phyloP scores from a whole-genome alignment of 306 rosid species.

The Trifolium subterraneum region DNA sequence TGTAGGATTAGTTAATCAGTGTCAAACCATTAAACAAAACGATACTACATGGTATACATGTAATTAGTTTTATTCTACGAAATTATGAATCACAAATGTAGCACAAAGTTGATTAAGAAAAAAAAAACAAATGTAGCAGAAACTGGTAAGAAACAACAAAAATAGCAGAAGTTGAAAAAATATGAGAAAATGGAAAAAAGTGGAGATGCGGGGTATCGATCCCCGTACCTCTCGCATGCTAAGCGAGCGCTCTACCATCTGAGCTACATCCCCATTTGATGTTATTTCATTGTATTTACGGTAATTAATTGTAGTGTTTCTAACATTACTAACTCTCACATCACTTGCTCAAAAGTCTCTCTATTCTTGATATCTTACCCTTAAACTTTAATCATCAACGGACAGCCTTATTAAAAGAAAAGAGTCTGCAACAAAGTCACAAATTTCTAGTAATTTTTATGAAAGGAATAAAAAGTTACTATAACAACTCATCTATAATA shows the following conservation, averaged over 20 bases:
- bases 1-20: background rate
- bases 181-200: fast-evolving
- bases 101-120: too few species aligned
- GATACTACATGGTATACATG: too few species aligned
- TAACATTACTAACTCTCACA: background rate
- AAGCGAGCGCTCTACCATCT: constrained; percentile 99
- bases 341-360: background rate
- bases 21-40: too few species aligned
- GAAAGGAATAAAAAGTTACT: background rate
- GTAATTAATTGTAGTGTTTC: background rate
- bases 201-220: constrained; percentile 67
- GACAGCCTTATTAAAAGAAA: too few species aligned
- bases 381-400: background rate
- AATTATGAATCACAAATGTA: too few species aligned
- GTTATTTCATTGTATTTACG: fast-evolving
- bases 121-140: background rate
- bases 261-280: constrained; percentile 79
- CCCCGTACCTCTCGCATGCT: constrained; percentile 97
- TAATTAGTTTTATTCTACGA: too few species aligned
- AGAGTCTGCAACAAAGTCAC: background rate
- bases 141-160: background rate
- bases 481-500: too few species aligned
- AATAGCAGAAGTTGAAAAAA: background rate
- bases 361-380: background rate
- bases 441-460: too few species aligned